Evolutionary conservation across 2,329 filamentous ascomycete species (phyloP).

Genomic region (Daldinia eschscholtzii): DNA sequence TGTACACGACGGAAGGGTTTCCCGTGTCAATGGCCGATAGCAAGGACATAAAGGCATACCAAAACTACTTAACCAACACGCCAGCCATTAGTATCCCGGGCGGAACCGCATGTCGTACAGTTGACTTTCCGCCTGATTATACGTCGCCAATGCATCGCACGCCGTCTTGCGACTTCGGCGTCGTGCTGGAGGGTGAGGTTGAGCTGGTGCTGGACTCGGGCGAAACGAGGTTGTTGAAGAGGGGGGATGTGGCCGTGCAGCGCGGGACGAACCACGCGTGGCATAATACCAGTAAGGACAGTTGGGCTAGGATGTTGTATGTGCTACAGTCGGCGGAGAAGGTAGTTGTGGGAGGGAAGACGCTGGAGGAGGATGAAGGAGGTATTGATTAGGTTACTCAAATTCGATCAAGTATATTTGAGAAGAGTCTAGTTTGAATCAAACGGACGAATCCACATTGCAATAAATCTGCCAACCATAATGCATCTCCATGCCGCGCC

Average conservation of each 20-base stretch:
- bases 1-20: conserved; percentile 21
- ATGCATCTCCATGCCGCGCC: neutral
- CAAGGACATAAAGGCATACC: conserved; percentile 27
- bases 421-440: neutral
- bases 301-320: conserved; percentile 21
- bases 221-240: conserved; percentile 24
- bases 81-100: conserved; percentile 9
- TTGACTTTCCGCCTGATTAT: conserved; percentile 29
- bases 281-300: conserved; percentile 27
- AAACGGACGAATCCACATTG: neutral
- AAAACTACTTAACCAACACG: conserved; percentile 12
- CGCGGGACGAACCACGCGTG: conserved; percentile 27
- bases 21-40: conserved; percentile 14
- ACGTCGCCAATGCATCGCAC: conserved; percentile 28
- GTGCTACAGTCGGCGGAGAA: conserved; percentile 21
- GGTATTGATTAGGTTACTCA: neutral
- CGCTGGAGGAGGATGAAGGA: conserved; percentile 14
- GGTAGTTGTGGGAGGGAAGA: conserved; percentile 19
- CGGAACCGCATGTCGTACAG: neutral
- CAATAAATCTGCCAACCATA: neutral
- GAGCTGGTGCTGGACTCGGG: conserved; percentile 29
- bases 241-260: conserved; percentile 29
- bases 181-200: conserved; percentile 29
- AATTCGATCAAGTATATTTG: neutral
- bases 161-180: conserved; percentile 25